Evolutionary conservation across 805 yeast species (phyloP), one percentile per base, ranked within the genome.

Genomic region (Spencermartinsiella europaea): DNA sequence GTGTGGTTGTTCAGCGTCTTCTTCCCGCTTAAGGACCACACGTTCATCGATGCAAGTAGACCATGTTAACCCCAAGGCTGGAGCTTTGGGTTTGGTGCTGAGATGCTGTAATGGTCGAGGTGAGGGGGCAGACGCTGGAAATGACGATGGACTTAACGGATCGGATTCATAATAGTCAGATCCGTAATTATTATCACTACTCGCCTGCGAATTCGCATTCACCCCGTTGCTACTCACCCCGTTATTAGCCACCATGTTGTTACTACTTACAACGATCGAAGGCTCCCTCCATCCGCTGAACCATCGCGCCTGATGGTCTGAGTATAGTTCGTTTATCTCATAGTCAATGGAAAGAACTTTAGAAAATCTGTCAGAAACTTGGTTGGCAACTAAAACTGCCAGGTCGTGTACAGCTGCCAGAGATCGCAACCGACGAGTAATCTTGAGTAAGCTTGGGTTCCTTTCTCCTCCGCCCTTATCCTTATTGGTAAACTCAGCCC

Each of bases 381-480:
- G 96, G 56, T 90, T 89, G 0, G 89, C 76, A 1, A 84, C 74
- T 0, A 87, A 79, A 0, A 90, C 64, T 0, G 95, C 84, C 3
- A 85, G 58, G 19, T 73, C 63, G 57, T 69, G 63, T 14, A 69
- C 59, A 17, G 58, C 55, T 0, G 88, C 81, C 20, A 84, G 49
- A 8, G 62, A 56, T 8, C 77, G 67, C 45, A 89, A 65, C 45
- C 69, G 73, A 15, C 67, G 67, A 8, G 79, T 75, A 28, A 78
- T 55, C 31, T 64, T 65, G 12, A 49, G 31, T 4, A 58, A 42
- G 4, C 42, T 36, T 21, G 34, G 67, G 36, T 65, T 71, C 20
- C 79, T 59, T 52, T 81, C 43, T 10, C 10, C 16, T 10, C 20
- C 31, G 21, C 28, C 45, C n/a, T n/a, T n/a, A n/a, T n/a, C n/a